These are phyloP conservation scores for Xylariales sp. DNA, from an alignment of 2,329 filamentous ascomycete genomes.

Conservation along the genomic window DNA sequence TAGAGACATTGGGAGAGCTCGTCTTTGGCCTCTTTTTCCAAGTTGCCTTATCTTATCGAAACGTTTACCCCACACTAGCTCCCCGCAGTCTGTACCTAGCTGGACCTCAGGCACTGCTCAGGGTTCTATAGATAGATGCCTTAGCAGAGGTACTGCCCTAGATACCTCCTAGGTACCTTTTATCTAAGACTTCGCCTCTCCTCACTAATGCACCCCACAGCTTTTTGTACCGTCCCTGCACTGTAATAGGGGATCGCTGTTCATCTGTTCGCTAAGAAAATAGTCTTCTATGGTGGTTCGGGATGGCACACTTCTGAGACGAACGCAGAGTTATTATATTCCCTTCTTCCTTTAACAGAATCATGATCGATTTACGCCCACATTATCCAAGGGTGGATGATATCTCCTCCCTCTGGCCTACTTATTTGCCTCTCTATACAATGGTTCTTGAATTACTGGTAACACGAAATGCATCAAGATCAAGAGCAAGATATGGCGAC, in stretches of 20 bases:
- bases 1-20: neutral
- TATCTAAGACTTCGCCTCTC: too few species aligned
- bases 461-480: neutral
- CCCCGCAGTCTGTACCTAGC: neutral
- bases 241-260: too few species aligned
- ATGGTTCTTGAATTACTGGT: neutral
- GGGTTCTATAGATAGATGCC: too few species aligned
- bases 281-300: neutral
- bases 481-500: neutral
- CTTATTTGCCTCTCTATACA: too few species aligned
- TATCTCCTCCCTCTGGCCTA: neutral
- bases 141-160: too few species aligned
- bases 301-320: neutral
- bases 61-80: slow-evolving; percentile 16
- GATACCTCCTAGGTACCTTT: too few species aligned
- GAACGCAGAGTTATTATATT: too few species aligned
- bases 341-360: neutral
- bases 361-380: neutral
- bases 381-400: neutral
- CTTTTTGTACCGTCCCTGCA: too few species aligned
- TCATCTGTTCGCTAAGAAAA: too few species aligned
- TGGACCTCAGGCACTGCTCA: too few species aligned
- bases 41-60: slow-evolving; percentile 20
- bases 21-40: neutral
- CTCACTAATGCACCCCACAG: too few species aligned